These are phyloP conservation scores for Microcyclospora tardicrescens DNA, from an alignment of 2,329 filamentous ascomycete species.

Conservation along the genomic window DNA sequence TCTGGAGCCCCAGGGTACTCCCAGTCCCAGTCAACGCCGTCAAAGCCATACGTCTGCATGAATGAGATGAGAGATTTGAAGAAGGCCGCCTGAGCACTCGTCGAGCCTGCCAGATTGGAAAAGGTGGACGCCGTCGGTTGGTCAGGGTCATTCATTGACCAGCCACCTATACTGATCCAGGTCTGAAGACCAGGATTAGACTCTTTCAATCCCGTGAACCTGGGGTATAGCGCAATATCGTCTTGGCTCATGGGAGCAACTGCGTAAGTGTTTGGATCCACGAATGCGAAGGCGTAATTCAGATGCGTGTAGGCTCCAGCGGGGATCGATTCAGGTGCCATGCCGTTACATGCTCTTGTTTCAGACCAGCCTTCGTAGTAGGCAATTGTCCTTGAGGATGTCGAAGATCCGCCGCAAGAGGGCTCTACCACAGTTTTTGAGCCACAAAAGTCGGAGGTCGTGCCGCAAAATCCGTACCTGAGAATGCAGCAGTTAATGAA, in stretches of 20 bases:
- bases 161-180: conserved; percentile 31
- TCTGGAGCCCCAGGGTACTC: conserved; percentile 17
- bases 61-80: conserved; percentile 3
- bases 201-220: conserved; percentile 22
- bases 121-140: conserved; percentile 10
- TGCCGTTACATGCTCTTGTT: conserved; percentile 3
- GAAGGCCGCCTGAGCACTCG: conserved; percentile 3
- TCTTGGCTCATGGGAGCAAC: conserved; percentile 10
- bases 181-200: conserved; percentile 16
- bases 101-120: conserved; percentile 20
- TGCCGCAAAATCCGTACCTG: conserved; percentile 8
- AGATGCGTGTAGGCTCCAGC: conserved; percentile 6
- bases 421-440: background rate
- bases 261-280: conserved; percentile 18
- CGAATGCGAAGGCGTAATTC: conserved; percentile 4
- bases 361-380: conserved; percentile 12
- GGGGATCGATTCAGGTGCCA: conserved; percentile 2
- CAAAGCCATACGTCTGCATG: conserved; percentile 8
- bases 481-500: too few relatives aligned
- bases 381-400: conserved; percentile 3
- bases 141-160: conserved; percentile 26
- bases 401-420: conserved; percentile 4
- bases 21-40: conserved; percentile 13
- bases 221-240: conserved; percentile 2
- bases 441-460: conserved; percentile 7